Percentiles rank a stretch among this genome's conserved stretches.
Conservation (phyloP, 306 rosid species). For the Gastrolobium villosum region DNA sequence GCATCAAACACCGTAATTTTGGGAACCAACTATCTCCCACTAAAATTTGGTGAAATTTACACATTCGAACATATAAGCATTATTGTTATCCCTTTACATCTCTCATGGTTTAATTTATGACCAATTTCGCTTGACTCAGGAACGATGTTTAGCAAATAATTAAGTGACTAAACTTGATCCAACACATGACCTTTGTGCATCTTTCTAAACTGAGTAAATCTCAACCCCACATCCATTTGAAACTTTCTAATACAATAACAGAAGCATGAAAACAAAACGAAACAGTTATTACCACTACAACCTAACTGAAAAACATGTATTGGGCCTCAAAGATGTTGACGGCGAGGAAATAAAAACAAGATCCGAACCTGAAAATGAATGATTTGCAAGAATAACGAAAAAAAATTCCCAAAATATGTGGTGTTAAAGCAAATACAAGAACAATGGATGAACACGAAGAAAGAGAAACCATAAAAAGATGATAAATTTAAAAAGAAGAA, state of each 20-base stretch:
- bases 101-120: neutral
- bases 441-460: constrained; percentile 26
- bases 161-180: neutral
- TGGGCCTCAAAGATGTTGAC: neutral
- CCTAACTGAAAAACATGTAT: neutral
- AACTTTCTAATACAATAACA: constrained; percentile 6
- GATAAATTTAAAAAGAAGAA: neutral
- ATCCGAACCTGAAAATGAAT: neutral
- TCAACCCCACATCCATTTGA: neutral
- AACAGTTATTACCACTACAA: constrained; percentile 2
- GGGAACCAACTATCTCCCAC: neutral
- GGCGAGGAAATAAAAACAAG: neutral
- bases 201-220: neutral
- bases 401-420: neutral
- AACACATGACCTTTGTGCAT: neutral
- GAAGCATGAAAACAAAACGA: constrained; percentile 7
- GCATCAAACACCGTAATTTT: too few relatives aligned
- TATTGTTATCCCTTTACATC: neutral
- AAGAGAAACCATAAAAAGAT: neutral
- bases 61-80: neutral
- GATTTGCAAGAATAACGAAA: neutral
- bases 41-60: constrained; percentile 11
- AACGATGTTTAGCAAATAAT: neutral
- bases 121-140: constrained; percentile 9
- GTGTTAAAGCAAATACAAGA: neutral